phyloP scores from a whole-genome alignment of 805 yeast species.

The Trichomonascus vanleenenianus region DNA sequence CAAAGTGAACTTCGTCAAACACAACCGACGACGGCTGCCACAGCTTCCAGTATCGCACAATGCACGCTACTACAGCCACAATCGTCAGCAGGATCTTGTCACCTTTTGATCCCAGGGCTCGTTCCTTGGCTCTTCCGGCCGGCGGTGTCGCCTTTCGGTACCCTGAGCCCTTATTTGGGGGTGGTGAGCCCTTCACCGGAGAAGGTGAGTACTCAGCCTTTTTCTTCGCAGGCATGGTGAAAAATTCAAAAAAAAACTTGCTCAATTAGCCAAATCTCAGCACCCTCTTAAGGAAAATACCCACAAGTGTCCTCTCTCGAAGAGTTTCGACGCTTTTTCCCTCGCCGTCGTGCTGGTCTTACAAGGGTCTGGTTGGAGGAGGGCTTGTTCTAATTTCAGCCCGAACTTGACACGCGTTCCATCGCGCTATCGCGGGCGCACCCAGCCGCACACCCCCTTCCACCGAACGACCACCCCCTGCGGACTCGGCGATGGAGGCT shows the following conservation, averaged over 20 bases:
- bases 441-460: too few species aligned
- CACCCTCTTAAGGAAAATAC: not conserved
- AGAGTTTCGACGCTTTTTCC: too few species aligned
- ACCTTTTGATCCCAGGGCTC: constrained; percentile 13
- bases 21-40: constrained; percentile 74
- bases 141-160: constrained; percentile 24
- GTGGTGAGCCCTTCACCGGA: too few species aligned
- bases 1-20: constrained; percentile 84
- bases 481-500: too few species aligned
- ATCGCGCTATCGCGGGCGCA: too few species aligned
- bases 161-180: constrained; percentile 3
- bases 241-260: not conserved
- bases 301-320: not conserved
- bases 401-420: too few species aligned
- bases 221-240: constrained; percentile 4
- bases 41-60: constrained; percentile 55
- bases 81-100: constrained; percentile 21
- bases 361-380: too few species aligned
- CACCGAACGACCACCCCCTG: too few species aligned
- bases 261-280: not conserved
- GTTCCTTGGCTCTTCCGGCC: constrained; percentile 16
- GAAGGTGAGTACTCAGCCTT: constrained; percentile 1
- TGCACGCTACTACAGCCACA: constrained; percentile 44
- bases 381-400: too few species aligned
- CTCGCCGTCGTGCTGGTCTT: too few species aligned